phyloP scores from a whole-genome alignment of 257 asterid species.

The Capsicum chinense region DNA sequence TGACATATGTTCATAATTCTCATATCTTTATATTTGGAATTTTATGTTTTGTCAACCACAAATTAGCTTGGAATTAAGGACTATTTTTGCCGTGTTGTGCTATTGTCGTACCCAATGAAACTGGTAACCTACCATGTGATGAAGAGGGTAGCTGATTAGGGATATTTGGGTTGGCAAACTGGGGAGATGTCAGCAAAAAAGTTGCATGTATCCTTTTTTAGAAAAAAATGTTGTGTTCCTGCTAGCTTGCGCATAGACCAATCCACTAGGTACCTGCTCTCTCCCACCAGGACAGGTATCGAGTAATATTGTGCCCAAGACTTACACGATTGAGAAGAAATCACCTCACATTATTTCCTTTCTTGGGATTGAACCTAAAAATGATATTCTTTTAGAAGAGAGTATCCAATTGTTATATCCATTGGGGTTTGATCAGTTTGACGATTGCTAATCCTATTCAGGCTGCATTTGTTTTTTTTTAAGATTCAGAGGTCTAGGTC shows the following conservation, averaged over 20 bases:
- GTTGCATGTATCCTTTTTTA: not conserved
- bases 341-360: not conserved
- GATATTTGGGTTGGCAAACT: not conserved
- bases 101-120: too few relatives aligned
- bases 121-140: not conserved
- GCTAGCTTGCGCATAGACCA: not conserved
- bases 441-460: not conserved
- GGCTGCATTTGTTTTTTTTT: not conserved
- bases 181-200: not conserved
- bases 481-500: too few relatives aligned
- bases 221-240: too few relatives aligned
- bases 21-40: not conserved
- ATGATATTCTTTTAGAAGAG: not conserved
- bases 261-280: not conserved
- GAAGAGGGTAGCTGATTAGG: not conserved
- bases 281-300: not conserved
- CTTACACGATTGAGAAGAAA: not conserved
- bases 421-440: not conserved
- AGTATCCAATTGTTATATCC: not conserved
- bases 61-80: not conserved
- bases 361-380: not conserved
- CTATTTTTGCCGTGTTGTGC: too few relatives aligned
- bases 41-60: not conserved
- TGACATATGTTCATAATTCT: not conserved
- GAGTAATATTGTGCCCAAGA: not conserved